Conservation (phyloP, 331 rosid genomes). For the Ulmus americana region DNA sequence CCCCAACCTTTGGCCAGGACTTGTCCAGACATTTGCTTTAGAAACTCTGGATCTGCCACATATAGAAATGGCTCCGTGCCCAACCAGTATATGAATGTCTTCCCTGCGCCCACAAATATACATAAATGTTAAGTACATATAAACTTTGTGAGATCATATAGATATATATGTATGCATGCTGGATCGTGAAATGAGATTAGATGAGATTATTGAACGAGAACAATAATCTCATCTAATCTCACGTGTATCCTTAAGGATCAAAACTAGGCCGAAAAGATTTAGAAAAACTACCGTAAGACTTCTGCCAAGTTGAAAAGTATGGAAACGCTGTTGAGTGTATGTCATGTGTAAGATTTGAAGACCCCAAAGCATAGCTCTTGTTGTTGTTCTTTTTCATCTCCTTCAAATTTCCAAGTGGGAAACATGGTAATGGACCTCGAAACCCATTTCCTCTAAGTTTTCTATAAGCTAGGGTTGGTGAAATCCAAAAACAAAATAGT, state of each 20-base stretch:
- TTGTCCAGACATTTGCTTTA: constrained; percentile 53
- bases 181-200: background rate
- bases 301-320: constrained; percentile 69
- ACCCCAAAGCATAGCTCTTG: background rate
- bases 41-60: constrained; percentile 61
- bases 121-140: background rate
- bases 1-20: constrained; percentile 80
- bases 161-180: background rate
- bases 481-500: constrained; percentile 49
- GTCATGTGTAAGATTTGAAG: constrained; percentile 41
- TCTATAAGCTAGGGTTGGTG: constrained; percentile 31
- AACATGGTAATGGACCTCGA: constrained; percentile 64
- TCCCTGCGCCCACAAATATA: constrained; percentile 39
- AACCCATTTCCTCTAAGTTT: constrained; percentile 65
- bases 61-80: constrained; percentile 87
- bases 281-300: constrained; percentile 46
- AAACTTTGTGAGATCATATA: background rate
- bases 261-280: background rate
- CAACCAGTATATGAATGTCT: constrained; percentile 67
- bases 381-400: constrained; percentile 48
- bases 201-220: no score
- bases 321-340: constrained; percentile 66
- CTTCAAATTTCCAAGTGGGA: constrained; percentile 63
- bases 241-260: background rate
- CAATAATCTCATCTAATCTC: background rate